Percentiles rank a stretch among this genome's conserved stretches.
These are phyloP conservation scores for Kazachstania viticola DNA, from an alignment of 805 yeast genomes.

Conservation along the genomic window DNA sequence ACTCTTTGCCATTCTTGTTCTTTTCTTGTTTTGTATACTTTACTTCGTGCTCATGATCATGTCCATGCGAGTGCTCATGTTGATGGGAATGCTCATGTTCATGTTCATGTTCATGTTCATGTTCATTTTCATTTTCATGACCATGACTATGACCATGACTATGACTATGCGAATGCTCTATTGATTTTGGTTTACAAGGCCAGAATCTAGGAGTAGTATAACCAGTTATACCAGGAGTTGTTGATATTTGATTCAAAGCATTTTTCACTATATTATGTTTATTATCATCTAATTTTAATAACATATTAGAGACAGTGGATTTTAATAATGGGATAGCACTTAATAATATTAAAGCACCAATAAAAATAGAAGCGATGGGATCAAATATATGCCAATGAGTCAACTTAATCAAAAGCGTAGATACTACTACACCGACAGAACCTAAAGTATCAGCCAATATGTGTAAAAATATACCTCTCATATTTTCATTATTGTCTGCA, in stretches of 20 bases:
- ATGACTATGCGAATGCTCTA: constrained; percentile 19
- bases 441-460: constrained; percentile 93
- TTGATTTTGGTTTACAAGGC: constrained; percentile 38
- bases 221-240: constrained; percentile 69
- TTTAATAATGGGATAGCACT: constrained; percentile 78
- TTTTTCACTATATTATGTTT: constrained; percentile 55
- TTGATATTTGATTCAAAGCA: constrained; percentile 54
- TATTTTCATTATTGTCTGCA: constrained; percentile 42
- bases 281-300: constrained; percentile 47
- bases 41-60: constrained; percentile 18
- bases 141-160: constrained; percentile 15
- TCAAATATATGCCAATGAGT: constrained; percentile 70
- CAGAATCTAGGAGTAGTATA: constrained; percentile 88
- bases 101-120: constrained; percentile 1
- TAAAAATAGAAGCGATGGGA: constrained; percentile 82
- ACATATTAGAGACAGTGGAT: constrained; percentile 63
- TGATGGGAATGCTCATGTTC: constrained; percentile 4
- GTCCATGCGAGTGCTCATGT: constrained; percentile 12
- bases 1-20: constrained; percentile 20
- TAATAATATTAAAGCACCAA: constrained; percentile 65
- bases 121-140: constrained; percentile 4
- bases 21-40: no score
- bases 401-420: constrained; percentile 64
- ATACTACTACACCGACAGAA: constrained; percentile 90
- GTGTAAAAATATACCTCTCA: constrained; percentile 91